phyloP scores from a whole-genome alignment of 2,329 filamentous ascomycete genomes.

The Phaeosphaeriaceae sp. region DNA sequence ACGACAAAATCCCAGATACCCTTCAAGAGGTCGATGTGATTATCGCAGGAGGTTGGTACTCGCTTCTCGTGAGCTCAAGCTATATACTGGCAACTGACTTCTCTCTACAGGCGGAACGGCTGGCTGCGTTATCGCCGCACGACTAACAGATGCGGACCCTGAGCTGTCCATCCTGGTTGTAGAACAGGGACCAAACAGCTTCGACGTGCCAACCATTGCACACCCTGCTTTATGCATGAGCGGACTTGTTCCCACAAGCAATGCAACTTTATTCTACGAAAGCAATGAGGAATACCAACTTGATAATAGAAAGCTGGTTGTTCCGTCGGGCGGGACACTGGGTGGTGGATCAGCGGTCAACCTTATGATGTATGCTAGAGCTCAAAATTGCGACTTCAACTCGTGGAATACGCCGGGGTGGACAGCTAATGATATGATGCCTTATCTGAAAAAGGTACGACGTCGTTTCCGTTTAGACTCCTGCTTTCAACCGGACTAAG shows the following conservation, averaged over 20 bases:
- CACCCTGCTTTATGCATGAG: slow-evolving; percentile 59
- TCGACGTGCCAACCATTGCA: slow-evolving; percentile 57
- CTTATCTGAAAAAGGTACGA: slow-evolving; percentile 60
- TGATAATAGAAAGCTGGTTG: slow-evolving; percentile 52
- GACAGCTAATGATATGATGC: slow-evolving; percentile 59
- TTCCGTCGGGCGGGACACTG: slow-evolving; percentile 59
- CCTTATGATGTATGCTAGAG: slow-evolving; percentile 53
- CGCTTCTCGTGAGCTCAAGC: not conserved
- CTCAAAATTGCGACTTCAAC: slow-evolving; percentile 58
- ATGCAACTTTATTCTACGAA: slow-evolving; percentile 61
- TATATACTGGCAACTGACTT: slow-evolving; percentile 47
- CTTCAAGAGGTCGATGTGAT: slow-evolving; percentile 57
- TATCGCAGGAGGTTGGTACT: slow-evolving; percentile 52
- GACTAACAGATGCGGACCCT: slow-evolving; percentile 51
- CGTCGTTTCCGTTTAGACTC: not conserved
- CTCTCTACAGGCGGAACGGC: slow-evolving; percentile 52
- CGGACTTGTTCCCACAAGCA: slow-evolving; percentile 58
- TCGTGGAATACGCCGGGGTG: slow-evolving; percentile 62
- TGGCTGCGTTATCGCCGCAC: slow-evolving; percentile 53
- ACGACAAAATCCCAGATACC: slow-evolving; percentile 30
- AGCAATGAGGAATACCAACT: slow-evolving; percentile 55
- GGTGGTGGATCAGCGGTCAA: slow-evolving; percentile 63
- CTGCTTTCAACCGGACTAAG: not conserved
- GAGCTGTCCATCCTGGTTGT: slow-evolving; percentile 52
- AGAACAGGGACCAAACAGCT: slow-evolving; percentile 62